These are phyloP conservation scores for Melaleuca quinquenervia DNA, from an alignment of 345 rosid genomes.

Conservation along the genomic window DNA sequence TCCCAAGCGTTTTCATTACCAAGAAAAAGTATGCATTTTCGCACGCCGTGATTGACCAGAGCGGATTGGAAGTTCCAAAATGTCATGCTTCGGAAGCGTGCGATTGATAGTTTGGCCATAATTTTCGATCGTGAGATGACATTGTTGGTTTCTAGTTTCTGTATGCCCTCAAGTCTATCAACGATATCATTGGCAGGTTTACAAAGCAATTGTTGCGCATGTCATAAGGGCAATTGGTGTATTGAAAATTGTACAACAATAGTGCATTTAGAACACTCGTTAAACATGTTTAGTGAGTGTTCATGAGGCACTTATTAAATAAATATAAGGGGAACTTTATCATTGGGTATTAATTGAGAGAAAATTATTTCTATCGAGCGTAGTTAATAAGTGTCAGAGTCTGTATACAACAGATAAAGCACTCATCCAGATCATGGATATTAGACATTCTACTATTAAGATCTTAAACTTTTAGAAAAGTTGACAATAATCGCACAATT, in stretches of 20 bases:
- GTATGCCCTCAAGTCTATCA: no score
- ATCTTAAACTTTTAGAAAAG: background rate
- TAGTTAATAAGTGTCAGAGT: background rate
- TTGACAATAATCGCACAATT: background rate
- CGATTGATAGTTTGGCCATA: no score
- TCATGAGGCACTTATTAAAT: background rate
- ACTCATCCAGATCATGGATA: background rate
- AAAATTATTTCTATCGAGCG: accelerated
- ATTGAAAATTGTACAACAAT: background rate
- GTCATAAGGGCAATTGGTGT: background rate
- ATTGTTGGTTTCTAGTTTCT: no score
- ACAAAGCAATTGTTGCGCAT: no score
- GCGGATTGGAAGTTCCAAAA: background rate
- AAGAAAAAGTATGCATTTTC: background rate
- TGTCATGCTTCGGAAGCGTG: background rate
- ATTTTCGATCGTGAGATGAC: no score
- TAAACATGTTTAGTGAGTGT: background rate
- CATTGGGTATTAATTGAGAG: background rate
- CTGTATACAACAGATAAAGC: background rate
- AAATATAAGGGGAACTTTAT: background rate
- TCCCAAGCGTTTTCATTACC: no score
- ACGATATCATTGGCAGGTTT: no score
- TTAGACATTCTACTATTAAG: background rate
- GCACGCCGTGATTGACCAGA: background rate
- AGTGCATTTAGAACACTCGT: background rate